Evolutionary conservation across 441 rosid genomes (phyloP).

Genomic region (Oxalis stricta): DNA sequence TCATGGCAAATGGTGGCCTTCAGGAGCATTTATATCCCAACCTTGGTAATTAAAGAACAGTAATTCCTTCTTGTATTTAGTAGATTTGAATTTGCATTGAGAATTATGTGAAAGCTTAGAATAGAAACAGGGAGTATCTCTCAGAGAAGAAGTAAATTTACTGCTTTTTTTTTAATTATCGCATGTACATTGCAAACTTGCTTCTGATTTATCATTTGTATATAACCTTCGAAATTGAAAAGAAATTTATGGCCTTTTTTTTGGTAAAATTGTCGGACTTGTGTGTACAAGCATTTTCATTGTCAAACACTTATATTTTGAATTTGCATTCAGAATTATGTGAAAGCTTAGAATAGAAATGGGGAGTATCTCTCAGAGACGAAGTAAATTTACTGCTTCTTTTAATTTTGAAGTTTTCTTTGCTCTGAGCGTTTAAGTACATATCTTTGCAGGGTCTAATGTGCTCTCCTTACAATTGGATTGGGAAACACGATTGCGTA

Average conservation of each 20-base stretch:
- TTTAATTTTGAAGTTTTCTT: too few species aligned
- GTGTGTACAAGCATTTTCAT: too few species aligned
- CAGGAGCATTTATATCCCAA: slow-evolving; percentile 62
- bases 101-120: neutral
- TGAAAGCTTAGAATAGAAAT: neutral
- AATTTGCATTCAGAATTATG: neutral
- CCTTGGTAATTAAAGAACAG: slow-evolving; percentile 28
- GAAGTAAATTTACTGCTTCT: too few species aligned
- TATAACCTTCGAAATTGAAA: too few species aligned
- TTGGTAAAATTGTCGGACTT: too few species aligned
- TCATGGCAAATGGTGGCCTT: slow-evolving; percentile 59
- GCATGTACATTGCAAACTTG: too few species aligned
- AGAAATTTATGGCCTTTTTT: too few species aligned
- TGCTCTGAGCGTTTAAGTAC: neutral
- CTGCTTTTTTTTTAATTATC: too few species aligned
- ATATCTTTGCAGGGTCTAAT: slow-evolving; percentile 40
- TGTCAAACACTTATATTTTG: neutral
- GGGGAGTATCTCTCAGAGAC: too few species aligned
- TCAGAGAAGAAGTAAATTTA: too few species aligned
- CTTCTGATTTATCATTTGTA: too few species aligned
- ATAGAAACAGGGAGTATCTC: neutral
- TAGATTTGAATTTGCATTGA: neutral
- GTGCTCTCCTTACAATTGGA: slow-evolving; percentile 37
- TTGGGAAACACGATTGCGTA: slow-evolving; percentile 60
- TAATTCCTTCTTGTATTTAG: neutral